phyloP scores from a whole-genome alignment of 2,329 filamentous ascomycete species.

The Aspergillus sp. region DNA sequence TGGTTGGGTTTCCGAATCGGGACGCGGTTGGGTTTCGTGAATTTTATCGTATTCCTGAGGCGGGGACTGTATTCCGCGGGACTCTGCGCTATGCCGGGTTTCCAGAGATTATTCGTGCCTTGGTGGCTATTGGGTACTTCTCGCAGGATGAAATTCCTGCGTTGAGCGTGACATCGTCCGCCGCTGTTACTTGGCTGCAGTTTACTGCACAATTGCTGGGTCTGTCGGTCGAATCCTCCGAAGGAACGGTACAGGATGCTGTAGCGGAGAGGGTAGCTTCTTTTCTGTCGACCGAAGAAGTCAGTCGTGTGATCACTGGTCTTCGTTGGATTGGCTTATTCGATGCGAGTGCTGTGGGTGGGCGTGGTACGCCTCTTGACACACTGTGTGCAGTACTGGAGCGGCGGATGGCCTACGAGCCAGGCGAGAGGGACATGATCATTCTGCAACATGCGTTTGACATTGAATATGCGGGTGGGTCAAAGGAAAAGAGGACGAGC shows the following conservation, averaged over 20 bases:
- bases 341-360: background rate
- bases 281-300: background rate
- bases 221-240: background rate
- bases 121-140: slow-evolving; percentile 7
- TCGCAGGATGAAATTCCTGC: background rate
- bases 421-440: slow-evolving; percentile 11
- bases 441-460: slow-evolving; percentile 4
- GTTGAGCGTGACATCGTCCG: background rate
- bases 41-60: slow-evolving; percentile 8
- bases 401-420: slow-evolving; percentile 3
- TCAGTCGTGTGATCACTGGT: background rate
- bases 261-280: background rate
- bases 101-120: slow-evolving; percentile 2
- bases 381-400: slow-evolving; percentile 5
- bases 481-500: background rate
- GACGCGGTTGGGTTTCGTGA: slow-evolving; percentile 1
- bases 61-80: slow-evolving; percentile 1
- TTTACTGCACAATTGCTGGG: background rate
- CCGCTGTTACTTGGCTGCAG: background rate
- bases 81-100: slow-evolving; percentile 8
- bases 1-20: slow-evolving; percentile 9
- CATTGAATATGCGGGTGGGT: background rate
- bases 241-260: background rate
- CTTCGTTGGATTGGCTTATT: background rate
- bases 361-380: slow-evolving; percentile 1